A percentile compares a stretch with the other conserved stretches of the same genome.
These are phyloP conservation scores for Odontarrhena argentea DNA, from an alignment of 345 rosid species.

Conservation along the genomic window DNA sequence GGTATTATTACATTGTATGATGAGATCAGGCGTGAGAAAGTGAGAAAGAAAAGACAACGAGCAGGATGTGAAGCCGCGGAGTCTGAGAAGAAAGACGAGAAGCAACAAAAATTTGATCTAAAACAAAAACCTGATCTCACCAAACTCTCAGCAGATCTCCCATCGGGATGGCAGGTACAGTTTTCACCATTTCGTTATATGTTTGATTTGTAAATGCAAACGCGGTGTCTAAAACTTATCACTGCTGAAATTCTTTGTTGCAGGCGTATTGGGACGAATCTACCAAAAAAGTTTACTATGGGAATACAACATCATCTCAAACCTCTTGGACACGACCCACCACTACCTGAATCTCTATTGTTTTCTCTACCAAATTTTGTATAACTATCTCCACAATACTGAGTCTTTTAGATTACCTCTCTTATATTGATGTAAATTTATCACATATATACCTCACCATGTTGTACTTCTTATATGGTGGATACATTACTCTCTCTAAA, in stretches of 20 bases:
- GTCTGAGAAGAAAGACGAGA: constrained; percentile 34
- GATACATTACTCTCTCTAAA: neutral
- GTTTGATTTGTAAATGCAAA: constrained; percentile 8
- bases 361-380: constrained; percentile 1
- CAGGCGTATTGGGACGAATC: constrained; percentile 50
- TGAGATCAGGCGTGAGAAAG: constrained; percentile 81
- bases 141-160: constrained; percentile 61
- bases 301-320: constrained; percentile 40
- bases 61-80: constrained; percentile 56
- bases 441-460: constrained; percentile 17
- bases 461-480: neutral
- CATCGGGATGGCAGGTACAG: constrained; percentile 82
- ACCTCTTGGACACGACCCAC: constrained; percentile 46
- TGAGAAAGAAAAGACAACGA: constrained; percentile 71
- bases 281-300: constrained; percentile 40
- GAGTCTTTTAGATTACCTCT: constrained; percentile 9
- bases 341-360: constrained; percentile 1
- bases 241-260: constrained; percentile 1
- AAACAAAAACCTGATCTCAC: constrained; percentile 48
- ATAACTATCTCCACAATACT: neutral
- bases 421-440: constrained; percentile 19
- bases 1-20: constrained; percentile 6
- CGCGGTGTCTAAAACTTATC: constrained; percentile 14
- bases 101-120: constrained; percentile 51
- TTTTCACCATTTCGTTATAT: constrained; percentile 2